These are phyloP conservation scores for Candida loeiensis DNA, from an alignment of 805 yeast species.

Conservation along the genomic window DNA sequence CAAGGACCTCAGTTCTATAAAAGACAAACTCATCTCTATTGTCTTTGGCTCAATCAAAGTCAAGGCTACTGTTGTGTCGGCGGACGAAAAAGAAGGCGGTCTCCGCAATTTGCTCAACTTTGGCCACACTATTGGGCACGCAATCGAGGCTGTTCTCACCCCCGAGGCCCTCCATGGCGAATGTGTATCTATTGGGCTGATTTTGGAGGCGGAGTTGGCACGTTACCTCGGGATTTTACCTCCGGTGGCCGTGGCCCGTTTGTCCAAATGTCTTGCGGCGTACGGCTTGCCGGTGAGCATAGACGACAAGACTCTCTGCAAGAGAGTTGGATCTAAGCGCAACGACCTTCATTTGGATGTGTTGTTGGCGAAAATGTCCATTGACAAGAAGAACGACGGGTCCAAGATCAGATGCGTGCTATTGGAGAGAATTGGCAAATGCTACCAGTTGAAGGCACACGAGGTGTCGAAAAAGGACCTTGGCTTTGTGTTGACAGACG, in stretches of 20 bases:
- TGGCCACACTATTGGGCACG: constrained; percentile 98
- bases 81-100: constrained; percentile 94
- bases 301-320: constrained; percentile 63
- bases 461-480: constrained; percentile 77
- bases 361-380: constrained; percentile 80
- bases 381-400: constrained; percentile 96
- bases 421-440: constrained; percentile 79
- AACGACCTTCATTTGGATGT: constrained; percentile 67
- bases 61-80: constrained; percentile 89
- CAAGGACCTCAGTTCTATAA: constrained; percentile 55
- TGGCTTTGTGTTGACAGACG: constrained; percentile 78
- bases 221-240: constrained; percentile 84
- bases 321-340: constrained; percentile 62
- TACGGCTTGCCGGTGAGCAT: constrained; percentile 83
- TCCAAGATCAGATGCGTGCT: constrained; percentile 82
- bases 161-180: constrained; percentile 98
- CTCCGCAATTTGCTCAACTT: constrained; percentile 88
- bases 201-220: constrained; percentile 92
- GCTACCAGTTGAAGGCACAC: constrained; percentile 86
- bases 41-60: constrained; percentile 85
- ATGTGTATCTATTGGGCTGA: constrained; percentile 97
- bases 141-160: constrained; percentile 94
- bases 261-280: constrained; percentile 75
- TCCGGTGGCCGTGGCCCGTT: constrained; percentile 90
- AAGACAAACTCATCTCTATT: constrained; percentile 69